Evolutionary conservation across 2,329 filamentous ascomycete genomes (phyloP), one percentile per base, ranked within the genome.

Genomic region (Ceratocystis harringtonii): DNA sequence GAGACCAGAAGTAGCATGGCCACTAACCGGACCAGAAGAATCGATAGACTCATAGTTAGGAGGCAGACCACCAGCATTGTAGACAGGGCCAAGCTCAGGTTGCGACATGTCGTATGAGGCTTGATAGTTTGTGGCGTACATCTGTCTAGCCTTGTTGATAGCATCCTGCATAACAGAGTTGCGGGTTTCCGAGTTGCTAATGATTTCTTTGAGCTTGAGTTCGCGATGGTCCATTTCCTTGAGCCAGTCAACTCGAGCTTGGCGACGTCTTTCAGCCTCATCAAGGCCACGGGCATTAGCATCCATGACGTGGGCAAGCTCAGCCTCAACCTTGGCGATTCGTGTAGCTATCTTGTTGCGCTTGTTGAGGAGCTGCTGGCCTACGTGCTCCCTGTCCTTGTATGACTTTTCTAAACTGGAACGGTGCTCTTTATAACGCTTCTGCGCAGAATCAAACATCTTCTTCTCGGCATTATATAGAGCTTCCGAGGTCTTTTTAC

Each of bases 261-360:
- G 81, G 10, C 78, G 78, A 48, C 80, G 78, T 8, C 81, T 80
- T 69, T 84, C 84, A 65, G 83, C 85, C 72, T 86, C 84, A 68
- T 85, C 81, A 22, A 85, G 77, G 0, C 84, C 84, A 61, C 84
- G 80, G 62, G 79, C 80, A 72, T 88, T 88, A 70, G 87, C 87
- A 70, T 87, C 84, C 28, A 81, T 80, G 70, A 91, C 85, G 70
- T 85, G 84, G 65, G 85, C 84, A 69, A 88, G 81, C 73, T 91
- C 88, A 69, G 83, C 85, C 69, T 87, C 84, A 28, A 90, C 83
- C 76, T 89, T 89, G 71, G 81, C 80, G 70, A 89, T 86, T 62
- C 88, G 85, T 30, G 82, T 80, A 65, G 84, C 82, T 52, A 90
- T 84, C 75, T 88, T 88, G 76, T 89, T 89, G 62, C 83, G 81